These are phyloP conservation scores for Tillandsia fasciculata DNA, from an alignment of 176 grass and related monocot genomes.

Conservation along the genomic window DNA sequence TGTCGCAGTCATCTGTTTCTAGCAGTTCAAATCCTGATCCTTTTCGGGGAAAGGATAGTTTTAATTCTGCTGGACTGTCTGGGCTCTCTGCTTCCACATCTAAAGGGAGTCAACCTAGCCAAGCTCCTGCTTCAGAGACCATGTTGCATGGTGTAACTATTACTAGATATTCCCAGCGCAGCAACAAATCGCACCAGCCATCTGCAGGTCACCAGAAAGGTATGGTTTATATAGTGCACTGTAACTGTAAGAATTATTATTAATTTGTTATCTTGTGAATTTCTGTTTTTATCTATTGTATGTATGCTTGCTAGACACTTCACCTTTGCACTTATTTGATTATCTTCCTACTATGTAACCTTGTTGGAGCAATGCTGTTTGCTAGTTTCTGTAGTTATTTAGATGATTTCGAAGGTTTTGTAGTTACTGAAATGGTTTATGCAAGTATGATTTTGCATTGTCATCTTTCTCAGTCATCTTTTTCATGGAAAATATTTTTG, in stretches of 20 bases:
- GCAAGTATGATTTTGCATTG: neutral
- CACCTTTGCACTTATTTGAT: no score
- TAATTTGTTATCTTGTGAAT: neutral
- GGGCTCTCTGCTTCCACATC: conserved; percentile 25
- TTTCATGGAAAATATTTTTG: no score
- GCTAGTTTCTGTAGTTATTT: neutral
- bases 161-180: conserved; percentile 32
- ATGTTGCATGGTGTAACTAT: conserved; percentile 29
- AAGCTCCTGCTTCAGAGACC: conserved; percentile 28
- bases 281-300: neutral
- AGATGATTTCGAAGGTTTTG: neutral
- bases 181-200: conserved; percentile 35
- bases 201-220: conserved; percentile 43
- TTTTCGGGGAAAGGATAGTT: conserved; percentile 29
- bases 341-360: no score
- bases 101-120: conserved; percentile 36
- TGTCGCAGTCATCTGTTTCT: conserved; percentile 24
- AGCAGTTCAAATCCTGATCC: conserved; percentile 24
- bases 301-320: neutral
- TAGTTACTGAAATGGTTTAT: neutral
- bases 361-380: neutral
- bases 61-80: conserved; percentile 21
- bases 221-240: conserved; percentile 11
- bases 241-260: neutral
- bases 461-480: no score